A percentile compares a stretch with the other conserved stretches of the same genome.
These are phyloP conservation scores for Zygosaccharomyces siamensis DNA, from an alignment of 805 yeast species.

Conservation along the genomic window DNA sequence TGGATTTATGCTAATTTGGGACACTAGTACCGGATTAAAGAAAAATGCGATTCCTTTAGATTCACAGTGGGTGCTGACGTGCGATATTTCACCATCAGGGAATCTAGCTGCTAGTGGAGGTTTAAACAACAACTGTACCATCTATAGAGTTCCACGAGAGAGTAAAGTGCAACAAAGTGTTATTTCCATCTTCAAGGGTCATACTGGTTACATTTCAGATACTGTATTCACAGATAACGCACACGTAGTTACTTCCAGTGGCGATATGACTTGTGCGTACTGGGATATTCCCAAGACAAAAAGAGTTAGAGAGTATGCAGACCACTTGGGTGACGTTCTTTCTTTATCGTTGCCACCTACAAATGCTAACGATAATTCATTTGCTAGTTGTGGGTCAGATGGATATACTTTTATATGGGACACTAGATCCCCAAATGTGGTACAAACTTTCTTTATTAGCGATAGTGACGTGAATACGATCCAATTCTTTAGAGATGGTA, in stretches of 20 bases:
- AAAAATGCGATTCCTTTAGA: slow-evolving; percentile 65
- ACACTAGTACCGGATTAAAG: slow-evolving; percentile 65
- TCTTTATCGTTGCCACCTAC: slow-evolving; percentile 38
- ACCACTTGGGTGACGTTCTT: slow-evolving; percentile 70
- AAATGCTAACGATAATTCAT: slow-evolving; percentile 31
- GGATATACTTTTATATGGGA: slow-evolving; percentile 69
- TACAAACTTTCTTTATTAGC: slow-evolving; percentile 50
- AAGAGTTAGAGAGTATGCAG: slow-evolving; percentile 49
- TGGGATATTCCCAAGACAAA: slow-evolving; percentile 74
- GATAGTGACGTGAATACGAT: slow-evolving; percentile 61
- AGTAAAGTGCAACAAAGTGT: slow-evolving; percentile 39
- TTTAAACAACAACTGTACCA: slow-evolving; percentile 69
- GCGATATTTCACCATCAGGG: slow-evolving; percentile 67
- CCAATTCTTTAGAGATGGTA: slow-evolving; percentile 63
- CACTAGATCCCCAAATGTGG: slow-evolving; percentile 44
- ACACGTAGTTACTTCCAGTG: slow-evolving; percentile 63
- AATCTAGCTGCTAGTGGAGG: slow-evolving; percentile 75
- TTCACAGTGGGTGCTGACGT: slow-evolving; percentile 72
- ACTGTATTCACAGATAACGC: slow-evolving; percentile 59
- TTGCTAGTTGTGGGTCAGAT: slow-evolving; percentile 65
- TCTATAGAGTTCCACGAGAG: slow-evolving; percentile 47
- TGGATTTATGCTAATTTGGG: slow-evolving; percentile 83
- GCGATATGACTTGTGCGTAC: slow-evolving; percentile 71
- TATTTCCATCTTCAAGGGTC: slow-evolving; percentile 65
- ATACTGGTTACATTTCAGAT: slow-evolving; percentile 75